Evolutionary conservation across 192 early-diverging fungal species (phyloP), one percentile per base, ranked within the genome.

Genomic region (Coemansia sp.): DNA sequence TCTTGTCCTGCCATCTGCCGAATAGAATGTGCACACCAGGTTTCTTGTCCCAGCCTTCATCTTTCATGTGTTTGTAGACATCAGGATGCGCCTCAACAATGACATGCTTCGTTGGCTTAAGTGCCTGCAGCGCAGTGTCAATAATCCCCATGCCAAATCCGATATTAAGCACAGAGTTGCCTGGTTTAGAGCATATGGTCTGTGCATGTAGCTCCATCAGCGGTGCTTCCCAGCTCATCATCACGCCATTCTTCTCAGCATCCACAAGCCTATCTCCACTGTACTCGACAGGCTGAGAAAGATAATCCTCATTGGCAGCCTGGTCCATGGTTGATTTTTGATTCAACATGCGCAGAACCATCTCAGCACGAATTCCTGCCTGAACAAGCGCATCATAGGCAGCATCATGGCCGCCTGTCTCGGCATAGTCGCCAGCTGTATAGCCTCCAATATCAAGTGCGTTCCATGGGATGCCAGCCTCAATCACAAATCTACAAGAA

Each of bases 51-150:
- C 95, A 96, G 8, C 91, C 94, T 24, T 90, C 73, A 23, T 79
- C 78, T 31, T 88, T 57, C 93, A 97, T 97, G 57, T 91, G 85
- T 29, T 85, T 85, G 75, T 94, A 95, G 24, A 98, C 97, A 72
- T 96, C 95, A 8, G 97, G 94, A 63, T 98, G 97, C 1, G 97
- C 97, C 76, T 98, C 97, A 46, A 97, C 93, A 71, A 98, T 97
- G 14, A 90, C 90, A 72, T 98, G 97, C 24, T 77, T 69, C 5
- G 67, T 64, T 2, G 93, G 95, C 2, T 77, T 72, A 25, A 84
- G 87, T 30, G 83, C 84, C 71, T 97, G 95, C 30, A 98, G 74
- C 25, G 87, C 88, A 25, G 65, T 80, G 71, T 98, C 97, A 54
- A 98, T 88, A 54, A 98, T 76, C 5, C 96, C 96, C 46, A 98